Percentiles rank a stretch among this genome's conserved stretches.
phyloP scores from a whole-genome alignment of 345 rosid species.

The Sisymbrium altissimum region DNA sequence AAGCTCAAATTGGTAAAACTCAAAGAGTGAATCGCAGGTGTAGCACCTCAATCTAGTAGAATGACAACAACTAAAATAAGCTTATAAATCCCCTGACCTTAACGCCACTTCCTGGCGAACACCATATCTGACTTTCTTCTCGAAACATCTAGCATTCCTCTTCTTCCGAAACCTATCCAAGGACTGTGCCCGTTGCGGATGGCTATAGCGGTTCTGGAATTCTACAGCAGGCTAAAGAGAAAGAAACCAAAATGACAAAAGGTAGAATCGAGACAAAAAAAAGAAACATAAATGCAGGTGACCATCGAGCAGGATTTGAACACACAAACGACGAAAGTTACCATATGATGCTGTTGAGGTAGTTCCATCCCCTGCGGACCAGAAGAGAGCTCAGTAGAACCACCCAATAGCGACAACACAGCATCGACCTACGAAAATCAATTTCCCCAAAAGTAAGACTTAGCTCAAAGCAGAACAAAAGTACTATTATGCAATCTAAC shows the following conservation, averaged over 20 bases:
- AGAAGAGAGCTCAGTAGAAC: constrained; percentile 60
- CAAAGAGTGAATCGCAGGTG: not conserved
- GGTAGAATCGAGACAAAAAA: not conserved
- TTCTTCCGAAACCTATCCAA: constrained; percentile 86
- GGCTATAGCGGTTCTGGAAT: constrained; percentile 59
- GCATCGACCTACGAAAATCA: constrained; percentile 65
- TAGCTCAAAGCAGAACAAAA: not conserved
- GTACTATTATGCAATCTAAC: not conserved
- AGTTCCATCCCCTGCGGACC: constrained; percentile 56
- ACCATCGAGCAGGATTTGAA: not conserved
- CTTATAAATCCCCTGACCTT: constrained; percentile 44
- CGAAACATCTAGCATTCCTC: constrained; percentile 88
- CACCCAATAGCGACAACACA: constrained; percentile 71
- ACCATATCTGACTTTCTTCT: constrained; percentile 89
- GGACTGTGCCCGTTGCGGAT: constrained; percentile 86
- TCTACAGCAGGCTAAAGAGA: constrained; percentile 49
- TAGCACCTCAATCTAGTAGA: not conserved
- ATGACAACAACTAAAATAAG: not conserved
- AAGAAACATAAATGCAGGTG: not conserved
- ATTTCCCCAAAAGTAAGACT: not conserved
- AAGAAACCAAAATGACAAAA: not conserved
- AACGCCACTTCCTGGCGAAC: constrained; percentile 98
- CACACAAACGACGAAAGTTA: not conserved
- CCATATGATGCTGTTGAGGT: constrained; percentile 39
- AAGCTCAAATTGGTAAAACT: too few species aligned